Evolutionary conservation across 495 filamentous ascomycete species (phyloP), one percentile per base, ranked within the genome.

Genomic region (Penicillium pancosmium): DNA sequence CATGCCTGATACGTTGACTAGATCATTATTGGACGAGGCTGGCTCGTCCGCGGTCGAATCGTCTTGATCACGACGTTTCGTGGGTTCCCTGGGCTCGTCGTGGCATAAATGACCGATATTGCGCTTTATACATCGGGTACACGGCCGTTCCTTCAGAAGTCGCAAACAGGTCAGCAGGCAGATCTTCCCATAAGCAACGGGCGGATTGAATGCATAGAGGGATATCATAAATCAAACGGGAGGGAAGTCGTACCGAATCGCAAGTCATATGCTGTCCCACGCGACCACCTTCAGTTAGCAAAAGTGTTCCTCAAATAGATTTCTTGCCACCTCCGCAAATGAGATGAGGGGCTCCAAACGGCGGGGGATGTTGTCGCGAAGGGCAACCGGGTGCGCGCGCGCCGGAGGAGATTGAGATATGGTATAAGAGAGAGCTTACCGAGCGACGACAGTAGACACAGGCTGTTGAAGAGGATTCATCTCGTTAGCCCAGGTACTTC

Each of bases 401-500:
- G 41, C 13, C 16, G 18, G 16, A 31, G 44, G 15, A 21, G 15
- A 15, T 46, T 16, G 9, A 36, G 27, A 33, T 16, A 21, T 40
- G 44, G 13, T 25, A 65, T 36, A n/a, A 61, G 33, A 38, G 60
- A 57, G 36, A 68, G 73, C 91, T 93, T 87, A 95, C 91, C 88
- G 94, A 98, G 84, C 94, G 91, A 74, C 95, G 91, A 82, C 94
- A 99, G 80, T 98, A 99, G 70, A 98, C 90, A 82, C 94, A 99
- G 66, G 94, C 93, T 98, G 83, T 77, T 12, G 41, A 71, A 66
- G 62, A 55, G 46, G 58, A 50, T 50, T 46, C 48, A 57, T 53
- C 54, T 25, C 12, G 54, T 76, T 68, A 76, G 70, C 62, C 55
- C 67, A 60, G 58, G 58, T 38, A 13, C 36, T 38, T n/a, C 27